A percentile compares a stretch with the other conserved stretches of the same genome.
phyloP scores from a whole-genome alignment of 768 basidiomycete genomes.

The Russula sp. region DNA sequence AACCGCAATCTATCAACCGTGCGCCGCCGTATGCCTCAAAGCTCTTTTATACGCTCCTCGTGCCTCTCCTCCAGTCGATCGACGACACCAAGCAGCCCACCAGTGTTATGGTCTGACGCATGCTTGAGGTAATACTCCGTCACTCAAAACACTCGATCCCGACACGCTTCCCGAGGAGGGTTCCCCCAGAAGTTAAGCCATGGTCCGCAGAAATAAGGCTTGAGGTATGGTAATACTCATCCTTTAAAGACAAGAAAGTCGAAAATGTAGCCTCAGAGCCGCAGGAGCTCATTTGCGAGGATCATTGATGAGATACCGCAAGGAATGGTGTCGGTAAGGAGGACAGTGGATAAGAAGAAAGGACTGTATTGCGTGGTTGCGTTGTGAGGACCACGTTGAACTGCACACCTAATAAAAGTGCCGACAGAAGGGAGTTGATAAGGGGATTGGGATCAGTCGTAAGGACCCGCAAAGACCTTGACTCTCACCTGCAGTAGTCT shows the following conservation, averaged over 20 bases:
- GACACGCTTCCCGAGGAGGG: conserved; percentile 41
- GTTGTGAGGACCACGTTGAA: no score
- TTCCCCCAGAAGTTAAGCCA: conserved; percentile 35
- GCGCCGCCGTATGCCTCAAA: conserved; percentile 72
- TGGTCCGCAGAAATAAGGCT: conserved; percentile 70
- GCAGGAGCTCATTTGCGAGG: no score
- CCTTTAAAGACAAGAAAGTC: conserved; percentile 62
- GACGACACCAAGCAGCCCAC: conserved; percentile 41
- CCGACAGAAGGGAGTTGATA: no score
- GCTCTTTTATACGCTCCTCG: conserved; percentile 52
- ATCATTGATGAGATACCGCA: no score
- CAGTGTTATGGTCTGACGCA: conserved; percentile 31
- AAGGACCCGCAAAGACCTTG: no score
- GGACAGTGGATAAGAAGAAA: no score
- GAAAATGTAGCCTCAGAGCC: no score
- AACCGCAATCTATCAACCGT: conserved; percentile 85
- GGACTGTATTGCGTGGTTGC: no score
- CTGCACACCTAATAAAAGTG: no score
- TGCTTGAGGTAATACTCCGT: conserved; percentile 62
- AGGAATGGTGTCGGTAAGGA: no score
- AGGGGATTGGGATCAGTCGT: no score
- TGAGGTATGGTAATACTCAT: conserved; percentile 67
- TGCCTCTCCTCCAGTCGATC: conserved; percentile 61
- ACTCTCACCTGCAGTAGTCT: no score
- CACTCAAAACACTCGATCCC: conserved; percentile 41